Base-by-base conservation (phyloP, 371 early-diverging fungal genomes). In the Saksenaea vasiformis region DNA sequence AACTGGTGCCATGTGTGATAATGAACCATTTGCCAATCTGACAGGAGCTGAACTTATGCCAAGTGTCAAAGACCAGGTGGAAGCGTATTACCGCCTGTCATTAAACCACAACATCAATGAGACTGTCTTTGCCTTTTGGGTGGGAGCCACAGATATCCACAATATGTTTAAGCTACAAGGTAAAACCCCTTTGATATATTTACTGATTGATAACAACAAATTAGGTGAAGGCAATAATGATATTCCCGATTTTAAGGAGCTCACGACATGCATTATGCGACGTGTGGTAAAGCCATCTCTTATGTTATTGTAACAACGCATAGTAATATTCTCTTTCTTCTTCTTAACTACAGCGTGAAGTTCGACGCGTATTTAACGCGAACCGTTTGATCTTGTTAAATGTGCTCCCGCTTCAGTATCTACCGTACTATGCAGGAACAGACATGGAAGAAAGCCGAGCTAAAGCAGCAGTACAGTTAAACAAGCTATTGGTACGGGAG, bases 51-150 rank as follows among this genome's bases (percentile, higher is more conserved):
- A 76, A 17, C 62, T 58, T 27, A 63, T 63, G 27, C 76, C 82
- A 3, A 79, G 79, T 51, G 56, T 82, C 7, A 69, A 64, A 53
- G 82, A 82, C 58, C 82, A 82, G 63, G 43, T 82, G 5, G 79
- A 77, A 56, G 64, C 65, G 4, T 82, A 71, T 51, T 77, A 82
- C 53, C 51, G 63, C 15, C 70, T 72, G 5, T 55, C 61, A 1
- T 43, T 82, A 27, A 55, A 71, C 37, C 44, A 76, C 44, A 65
- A 74, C 14, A 60, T 78, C 3, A 64, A 64, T 17, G 78, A 82
- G 51, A 82, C 83, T 13, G 74, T 79, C 17, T 82, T 72, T 71
- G 83, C 77, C 17, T 60, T 82, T 26, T 82, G 78, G 78, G 66
- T 79, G 35, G 83, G 83, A 9, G 54, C 72, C 44, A 77, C 76